Evolutionary conservation across 345 rosid genomes (phyloP).

Genomic region (Citrus maxima): DNA sequence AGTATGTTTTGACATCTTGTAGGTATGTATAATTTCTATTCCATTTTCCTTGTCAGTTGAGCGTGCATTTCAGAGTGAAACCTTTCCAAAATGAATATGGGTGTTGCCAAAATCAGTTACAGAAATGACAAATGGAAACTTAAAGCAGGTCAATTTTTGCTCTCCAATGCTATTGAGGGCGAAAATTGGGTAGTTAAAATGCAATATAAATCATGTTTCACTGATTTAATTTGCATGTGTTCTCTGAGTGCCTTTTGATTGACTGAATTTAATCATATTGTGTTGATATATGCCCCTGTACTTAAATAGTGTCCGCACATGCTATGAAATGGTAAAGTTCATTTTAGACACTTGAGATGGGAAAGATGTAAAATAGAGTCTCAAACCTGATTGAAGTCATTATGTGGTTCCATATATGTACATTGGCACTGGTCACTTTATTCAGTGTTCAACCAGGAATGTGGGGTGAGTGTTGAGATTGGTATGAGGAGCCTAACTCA

Average conservation of each 20-base stretch:
- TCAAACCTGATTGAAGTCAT: neutral
- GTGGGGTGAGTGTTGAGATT: neutral
- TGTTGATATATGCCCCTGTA: neutral
- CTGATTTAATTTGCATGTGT: neutral
- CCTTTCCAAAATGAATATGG: neutral
- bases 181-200: neutral
- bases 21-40: slow-evolving; percentile 1
- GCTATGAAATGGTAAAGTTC: neutral
- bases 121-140: neutral
- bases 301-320: neutral
- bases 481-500: neutral
- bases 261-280: neutral
- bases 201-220: neutral
- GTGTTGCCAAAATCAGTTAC: neutral
- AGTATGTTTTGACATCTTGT: slow-evolving; percentile 11
- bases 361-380: neutral
- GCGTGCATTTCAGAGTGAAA: slow-evolving; percentile 5
- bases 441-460: neutral
- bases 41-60: slow-evolving; percentile 3
- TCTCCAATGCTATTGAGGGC: neutral
- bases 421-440: neutral
- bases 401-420: neutral
- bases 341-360: neutral
- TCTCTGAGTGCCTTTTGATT: neutral
- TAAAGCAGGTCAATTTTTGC: neutral